Base-by-base conservation (phyloP, 805 yeast genomes). In the Suhomyces kilbournensis region DNA sequence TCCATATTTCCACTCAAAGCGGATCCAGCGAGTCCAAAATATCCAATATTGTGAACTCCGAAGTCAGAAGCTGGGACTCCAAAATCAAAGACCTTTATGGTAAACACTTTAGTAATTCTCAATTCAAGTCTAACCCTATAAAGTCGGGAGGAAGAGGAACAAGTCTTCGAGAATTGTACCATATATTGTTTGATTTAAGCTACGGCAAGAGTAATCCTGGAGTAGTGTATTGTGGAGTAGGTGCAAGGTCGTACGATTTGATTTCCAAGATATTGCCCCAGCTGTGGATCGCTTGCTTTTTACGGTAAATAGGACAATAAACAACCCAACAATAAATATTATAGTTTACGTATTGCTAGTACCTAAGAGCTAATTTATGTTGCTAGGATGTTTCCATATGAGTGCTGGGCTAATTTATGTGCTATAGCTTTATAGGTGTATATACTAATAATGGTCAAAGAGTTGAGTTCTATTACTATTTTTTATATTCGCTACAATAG, bases 201-300 rank as follows among this genome's bases (percentile, higher is more conserved):
- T 70, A 68, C 53, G 51, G 54, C 10, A 55, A 50, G n/a, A 46
- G 44, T 20, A 63, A 63, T 47, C 69, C 74, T 2, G 52, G 70
- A 2, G 63, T 71, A 5, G 71, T 72, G 14, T 75, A 74, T 55
- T 75, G 74, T 58, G 79, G 79, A 2, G 57, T 72, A 1, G 79
- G 79, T 3, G 75, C 79, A 2, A 60, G 76, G 35, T 51, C 66
- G 2, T 75, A 75, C 55, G 77, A 71, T 44, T 55, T 66, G 57
- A 50, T 74, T 12, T 44, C 74, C 1, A 58, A 66, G 39, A 40
- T 69, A 8, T 53, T 74, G 5, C 78, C 79, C 1, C 66, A 62
- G 17, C 60, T 64, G 40, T 52, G 71, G 48, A 46, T 71, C 46
- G 69, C 61, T 30, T 59, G 67, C 62, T 55, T 71, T 9, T 44